Conservation (phyloP, 169 alveolate species). For the Cryptosporidium sp. region DNA sequence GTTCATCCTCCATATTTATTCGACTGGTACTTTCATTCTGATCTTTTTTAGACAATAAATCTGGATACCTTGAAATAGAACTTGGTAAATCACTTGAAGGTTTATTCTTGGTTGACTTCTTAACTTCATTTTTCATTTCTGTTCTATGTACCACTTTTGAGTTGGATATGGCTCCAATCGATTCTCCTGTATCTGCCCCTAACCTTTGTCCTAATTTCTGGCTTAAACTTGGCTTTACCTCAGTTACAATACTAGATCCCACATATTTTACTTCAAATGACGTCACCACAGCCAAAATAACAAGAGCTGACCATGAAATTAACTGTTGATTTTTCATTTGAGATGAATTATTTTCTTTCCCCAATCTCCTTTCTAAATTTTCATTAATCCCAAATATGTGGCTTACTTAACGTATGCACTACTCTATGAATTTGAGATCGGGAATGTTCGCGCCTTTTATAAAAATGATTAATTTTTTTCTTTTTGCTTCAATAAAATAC, state of each 20-base stretch:
- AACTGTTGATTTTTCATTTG: constrained; percentile 6
- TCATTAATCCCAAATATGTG: constrained; percentile 22
- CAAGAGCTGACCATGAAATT: not conserved
- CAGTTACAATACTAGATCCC: constrained; percentile 34
- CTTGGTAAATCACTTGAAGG: constrained; percentile 11
- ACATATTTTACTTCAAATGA: not conserved
- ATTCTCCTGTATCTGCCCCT: not conserved
- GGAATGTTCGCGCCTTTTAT: constrained; percentile 31
- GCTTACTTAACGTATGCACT: constrained; percentile 4
- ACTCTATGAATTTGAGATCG: constrained; percentile 55
- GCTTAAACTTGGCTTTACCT: not conserved
- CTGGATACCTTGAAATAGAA: constrained; percentile 26
- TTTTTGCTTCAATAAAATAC: too few relatives aligned
- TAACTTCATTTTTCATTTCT: not conserved
- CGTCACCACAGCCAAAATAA: not conserved
- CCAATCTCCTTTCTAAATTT: constrained; percentile 1
- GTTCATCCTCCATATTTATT: constrained; percentile 30
- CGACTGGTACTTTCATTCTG: not conserved
- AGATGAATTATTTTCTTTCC: not conserved
- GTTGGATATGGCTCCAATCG: not conserved
- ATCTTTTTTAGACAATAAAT: not conserved
- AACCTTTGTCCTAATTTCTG: not conserved
- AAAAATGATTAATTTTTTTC: too few relatives aligned
- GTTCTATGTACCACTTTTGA: too few relatives aligned
- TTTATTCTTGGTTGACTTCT: not conserved